These are phyloP conservation scores for Ascochyta lentis DNA, from an alignment of 2,329 filamentous ascomycete genomes.

Conservation along the genomic window DNA sequence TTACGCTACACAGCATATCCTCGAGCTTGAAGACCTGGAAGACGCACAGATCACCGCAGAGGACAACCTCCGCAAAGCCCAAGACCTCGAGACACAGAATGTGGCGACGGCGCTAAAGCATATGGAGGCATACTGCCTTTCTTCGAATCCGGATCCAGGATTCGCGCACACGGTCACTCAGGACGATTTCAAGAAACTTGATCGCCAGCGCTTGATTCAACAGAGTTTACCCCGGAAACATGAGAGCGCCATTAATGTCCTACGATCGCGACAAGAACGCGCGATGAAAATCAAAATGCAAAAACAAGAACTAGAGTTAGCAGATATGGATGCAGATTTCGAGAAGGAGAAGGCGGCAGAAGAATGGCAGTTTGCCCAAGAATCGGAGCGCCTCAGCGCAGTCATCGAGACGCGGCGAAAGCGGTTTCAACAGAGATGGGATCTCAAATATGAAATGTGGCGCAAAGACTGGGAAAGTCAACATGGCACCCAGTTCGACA, in stretches of 20 bases:
- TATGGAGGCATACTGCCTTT: constrained; percentile 57
- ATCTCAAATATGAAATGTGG: constrained; percentile 50
- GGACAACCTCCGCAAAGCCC: constrained; percentile 50
- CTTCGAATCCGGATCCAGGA: constrained; percentile 34
- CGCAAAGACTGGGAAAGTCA: constrained; percentile 45
- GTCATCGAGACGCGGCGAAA: constrained; percentile 42
- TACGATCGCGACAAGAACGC: constrained; percentile 54
- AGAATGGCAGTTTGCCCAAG: constrained; percentile 43
- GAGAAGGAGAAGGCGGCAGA: constrained; percentile 43
- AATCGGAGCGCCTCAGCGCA: constrained; percentile 44
- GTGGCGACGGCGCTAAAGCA: constrained; percentile 55
- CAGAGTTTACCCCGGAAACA: constrained; percentile 53
- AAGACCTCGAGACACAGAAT: constrained; percentile 52
- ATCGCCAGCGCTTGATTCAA: constrained; percentile 48
- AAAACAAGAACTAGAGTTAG: constrained; percentile 51
- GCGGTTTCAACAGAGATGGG: constrained; percentile 47
- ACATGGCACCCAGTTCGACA: constrained; percentile 36
- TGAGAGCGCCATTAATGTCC: constrained; percentile 55
- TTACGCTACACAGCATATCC: constrained; percentile 43
- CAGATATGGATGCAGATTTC: constrained; percentile 43
- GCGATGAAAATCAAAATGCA: constrained; percentile 45
- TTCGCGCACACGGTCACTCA: constrained; percentile 51
- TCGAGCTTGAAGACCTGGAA: constrained; percentile 52
- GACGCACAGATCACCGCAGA: constrained; percentile 54
- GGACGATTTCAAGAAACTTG: constrained; percentile 53